Percentiles rank a stretch among this genome's conserved stretches.
These are phyloP conservation scores for Ophiocordyceps unilateralis DNA, from an alignment of 2,329 filamentous ascomycete species.

Conservation along the genomic window DNA sequence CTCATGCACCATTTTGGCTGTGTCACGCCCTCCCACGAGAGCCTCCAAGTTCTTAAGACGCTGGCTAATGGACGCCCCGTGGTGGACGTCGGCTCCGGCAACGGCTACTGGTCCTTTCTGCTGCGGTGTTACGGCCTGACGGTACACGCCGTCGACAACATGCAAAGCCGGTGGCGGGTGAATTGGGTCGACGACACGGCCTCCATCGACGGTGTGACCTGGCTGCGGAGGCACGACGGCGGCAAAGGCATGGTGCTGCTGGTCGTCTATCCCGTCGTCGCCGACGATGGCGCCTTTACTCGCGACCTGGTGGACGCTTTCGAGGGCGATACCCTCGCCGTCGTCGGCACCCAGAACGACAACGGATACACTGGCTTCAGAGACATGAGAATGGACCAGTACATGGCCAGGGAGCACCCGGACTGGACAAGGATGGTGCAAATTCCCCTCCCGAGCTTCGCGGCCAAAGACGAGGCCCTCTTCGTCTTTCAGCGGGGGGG, in stretches of 20 bases:
- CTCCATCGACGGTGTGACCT: slow-evolving; percentile 41
- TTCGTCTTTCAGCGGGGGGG: slow-evolving; percentile 43
- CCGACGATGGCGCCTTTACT: slow-evolving; percentile 49
- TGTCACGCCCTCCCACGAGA: slow-evolving; percentile 49
- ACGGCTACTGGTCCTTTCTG: slow-evolving; percentile 62
- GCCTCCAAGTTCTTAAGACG: slow-evolving; percentile 39
- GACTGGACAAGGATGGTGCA: slow-evolving; percentile 44
- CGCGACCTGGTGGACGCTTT: slow-evolving; percentile 42
- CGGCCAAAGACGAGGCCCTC: slow-evolving; percentile 59
- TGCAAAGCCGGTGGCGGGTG: slow-evolving; percentile 49
- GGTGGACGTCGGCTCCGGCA: slow-evolving; percentile 52
- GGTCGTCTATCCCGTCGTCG: slow-evolving; percentile 57
- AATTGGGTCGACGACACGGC: slow-evolving; percentile 52
- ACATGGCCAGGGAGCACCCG: slow-evolving; percentile 38
- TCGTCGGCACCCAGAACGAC: slow-evolving; percentile 56
- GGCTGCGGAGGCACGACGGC: slow-evolving; percentile 29
- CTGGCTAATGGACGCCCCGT: slow-evolving; percentile 36
- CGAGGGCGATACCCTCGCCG: slow-evolving; percentile 45
- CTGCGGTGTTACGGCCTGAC: slow-evolving; percentile 39
- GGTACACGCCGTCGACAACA: slow-evolving; percentile 48
- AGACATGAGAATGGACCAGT: slow-evolving; percentile 46
- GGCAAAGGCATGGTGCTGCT: slow-evolving; percentile 43
- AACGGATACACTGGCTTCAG: slow-evolving; percentile 60
- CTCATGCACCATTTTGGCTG: slow-evolving; percentile 71
- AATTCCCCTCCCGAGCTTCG: slow-evolving; percentile 55